These are phyloP conservation scores for Thelephora terrestris DNA, from an alignment of 1,284 basidiomycete genomes.

Conservation along the genomic window DNA sequence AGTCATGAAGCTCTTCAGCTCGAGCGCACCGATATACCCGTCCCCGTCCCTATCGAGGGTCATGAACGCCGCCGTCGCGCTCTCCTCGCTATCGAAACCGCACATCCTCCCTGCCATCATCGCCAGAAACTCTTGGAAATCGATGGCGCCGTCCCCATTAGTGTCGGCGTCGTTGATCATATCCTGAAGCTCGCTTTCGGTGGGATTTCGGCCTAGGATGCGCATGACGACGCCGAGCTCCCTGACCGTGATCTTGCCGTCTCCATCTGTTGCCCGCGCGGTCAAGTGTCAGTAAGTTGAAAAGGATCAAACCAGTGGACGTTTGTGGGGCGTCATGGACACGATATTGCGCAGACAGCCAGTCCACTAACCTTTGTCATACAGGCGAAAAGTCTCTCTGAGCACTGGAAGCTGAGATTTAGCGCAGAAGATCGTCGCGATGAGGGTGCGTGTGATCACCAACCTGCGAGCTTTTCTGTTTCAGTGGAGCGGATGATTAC, in stretches of 20 bases:
- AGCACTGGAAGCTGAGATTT: slow-evolving; percentile 39
- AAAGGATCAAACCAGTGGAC: slow-evolving; percentile 5
- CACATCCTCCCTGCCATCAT: slow-evolving; percentile 98
- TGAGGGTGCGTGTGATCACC: slow-evolving; percentile 14
- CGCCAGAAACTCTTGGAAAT: slow-evolving; percentile 90
- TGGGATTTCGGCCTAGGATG: slow-evolving; percentile 93
- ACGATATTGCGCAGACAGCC: no score
- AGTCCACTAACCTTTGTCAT: slow-evolving; percentile 87
- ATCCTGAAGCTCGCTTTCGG: slow-evolving; percentile 90
- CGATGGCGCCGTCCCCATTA: slow-evolving; percentile 84
- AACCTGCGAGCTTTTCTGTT: slow-evolving; percentile 62
- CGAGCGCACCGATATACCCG: slow-evolving; percentile 71
- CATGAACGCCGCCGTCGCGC: slow-evolving; percentile 74
- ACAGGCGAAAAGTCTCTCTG: slow-evolving; percentile 90
- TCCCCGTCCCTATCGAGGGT: slow-evolving; percentile 81
- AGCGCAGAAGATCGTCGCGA: slow-evolving; percentile 12
- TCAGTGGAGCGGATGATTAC: neutral
- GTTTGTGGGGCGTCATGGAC: no score
- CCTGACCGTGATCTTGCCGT: slow-evolving; percentile 93
- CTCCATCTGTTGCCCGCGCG: slow-evolving; percentile 58
- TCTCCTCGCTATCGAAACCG: slow-evolving; percentile 78
- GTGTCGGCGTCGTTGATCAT: slow-evolving; percentile 93
- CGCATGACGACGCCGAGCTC: slow-evolving; percentile 98
- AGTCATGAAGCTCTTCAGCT: slow-evolving; percentile 89
- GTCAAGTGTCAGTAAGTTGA: neutral